These are phyloP conservation scores for Benincasa hispida DNA, from an alignment of 306 rosid genomes.

Conservation along the genomic window DNA sequence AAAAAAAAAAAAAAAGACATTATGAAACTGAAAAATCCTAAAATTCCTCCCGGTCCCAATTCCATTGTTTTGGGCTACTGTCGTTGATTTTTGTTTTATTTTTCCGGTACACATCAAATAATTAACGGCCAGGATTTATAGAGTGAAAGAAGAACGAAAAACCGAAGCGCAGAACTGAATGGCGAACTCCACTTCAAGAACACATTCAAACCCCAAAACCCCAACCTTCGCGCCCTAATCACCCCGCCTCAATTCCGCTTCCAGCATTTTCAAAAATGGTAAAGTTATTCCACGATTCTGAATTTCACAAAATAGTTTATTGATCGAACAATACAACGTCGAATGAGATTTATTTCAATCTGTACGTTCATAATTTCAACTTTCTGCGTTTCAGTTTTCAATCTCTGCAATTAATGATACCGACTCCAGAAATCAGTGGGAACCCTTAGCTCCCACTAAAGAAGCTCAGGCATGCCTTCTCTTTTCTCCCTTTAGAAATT, in stretches of 20 bases:
- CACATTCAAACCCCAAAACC: constrained; percentile 7
- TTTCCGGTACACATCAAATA: not conserved
- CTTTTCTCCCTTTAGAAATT: not conserved
- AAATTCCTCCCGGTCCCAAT: too few relatives aligned
- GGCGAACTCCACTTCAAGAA: not conserved
- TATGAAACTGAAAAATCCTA: not conserved
- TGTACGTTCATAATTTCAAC: too few relatives aligned
- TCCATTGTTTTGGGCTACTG: not conserved
- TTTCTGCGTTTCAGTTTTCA: constrained; percentile 74
- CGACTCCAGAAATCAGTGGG: constrained; percentile 66
- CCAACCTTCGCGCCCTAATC: not conserved
- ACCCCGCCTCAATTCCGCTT: not conserved
- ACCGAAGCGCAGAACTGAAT: not conserved
- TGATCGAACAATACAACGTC: not conserved
- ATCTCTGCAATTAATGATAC: constrained; percentile 93
- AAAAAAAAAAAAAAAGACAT: too few relatives aligned
- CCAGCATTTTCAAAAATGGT: constrained; percentile 19
- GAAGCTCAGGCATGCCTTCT: constrained; percentile 70
- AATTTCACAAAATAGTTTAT: constrained; percentile 15
- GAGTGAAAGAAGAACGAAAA: not conserved
- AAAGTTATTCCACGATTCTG: not conserved
- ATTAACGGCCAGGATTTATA: not conserved
- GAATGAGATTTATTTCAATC: not conserved
- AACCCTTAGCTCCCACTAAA: constrained; percentile 92
- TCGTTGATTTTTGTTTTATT: not conserved